Percentiles rank a stretch among this genome's conserved stretches.
Conservation (phyloP, 2,329 filamentous ascomycete species). For the Paracoccidioides brasiliensis region DNA sequence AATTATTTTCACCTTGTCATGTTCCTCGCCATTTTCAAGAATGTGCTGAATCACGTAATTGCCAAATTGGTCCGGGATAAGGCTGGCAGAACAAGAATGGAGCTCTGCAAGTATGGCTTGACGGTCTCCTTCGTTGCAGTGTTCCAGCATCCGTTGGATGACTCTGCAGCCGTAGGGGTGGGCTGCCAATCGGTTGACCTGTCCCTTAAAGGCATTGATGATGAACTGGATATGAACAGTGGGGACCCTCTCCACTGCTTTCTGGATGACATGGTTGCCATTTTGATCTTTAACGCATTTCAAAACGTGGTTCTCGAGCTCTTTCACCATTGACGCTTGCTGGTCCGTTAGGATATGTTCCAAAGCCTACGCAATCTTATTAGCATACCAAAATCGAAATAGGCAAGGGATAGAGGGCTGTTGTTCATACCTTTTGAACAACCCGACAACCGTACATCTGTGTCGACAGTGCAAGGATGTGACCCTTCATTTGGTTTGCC, state of each 20-base stretch:
- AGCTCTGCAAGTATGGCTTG: conserved; percentile 64
- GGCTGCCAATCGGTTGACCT: conserved; percentile 59
- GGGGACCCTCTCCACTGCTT: conserved; percentile 72
- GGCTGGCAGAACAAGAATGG: conserved; percentile 53
- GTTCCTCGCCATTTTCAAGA: conserved; percentile 60
- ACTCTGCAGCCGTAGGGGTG: conserved; percentile 86
- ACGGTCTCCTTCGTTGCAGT: conserved; percentile 60
- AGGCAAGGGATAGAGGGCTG: neutral
- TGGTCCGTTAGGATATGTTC: conserved; percentile 88
- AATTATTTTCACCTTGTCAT: conserved; percentile 63
- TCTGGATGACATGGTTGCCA: conserved; percentile 94
- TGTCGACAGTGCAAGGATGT: conserved; percentile 63
- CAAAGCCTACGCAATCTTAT: conserved; percentile 47
- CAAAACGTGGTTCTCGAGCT: conserved; percentile 64
- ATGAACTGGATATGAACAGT: conserved; percentile 72
- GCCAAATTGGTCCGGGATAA: conserved; percentile 80
- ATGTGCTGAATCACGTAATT: conserved; percentile 96
- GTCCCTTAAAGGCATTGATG: conserved; percentile 62
- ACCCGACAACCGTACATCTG: conserved; percentile 93
- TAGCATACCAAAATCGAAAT: conserved; percentile 9
- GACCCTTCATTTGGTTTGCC: conserved; percentile 75
- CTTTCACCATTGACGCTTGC: conserved; percentile 68
- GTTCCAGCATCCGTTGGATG: conserved; percentile 80
- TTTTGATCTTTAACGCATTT: conserved; percentile 75
- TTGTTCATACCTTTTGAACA: conserved; percentile 63